A percentile compares a stretch with the other conserved stretches of the same genome.
Evolutionary conservation across 1,139 yeast genomes (phyloP).

Genomic region (Zhuliangozyma blackwelliae): DNA sequence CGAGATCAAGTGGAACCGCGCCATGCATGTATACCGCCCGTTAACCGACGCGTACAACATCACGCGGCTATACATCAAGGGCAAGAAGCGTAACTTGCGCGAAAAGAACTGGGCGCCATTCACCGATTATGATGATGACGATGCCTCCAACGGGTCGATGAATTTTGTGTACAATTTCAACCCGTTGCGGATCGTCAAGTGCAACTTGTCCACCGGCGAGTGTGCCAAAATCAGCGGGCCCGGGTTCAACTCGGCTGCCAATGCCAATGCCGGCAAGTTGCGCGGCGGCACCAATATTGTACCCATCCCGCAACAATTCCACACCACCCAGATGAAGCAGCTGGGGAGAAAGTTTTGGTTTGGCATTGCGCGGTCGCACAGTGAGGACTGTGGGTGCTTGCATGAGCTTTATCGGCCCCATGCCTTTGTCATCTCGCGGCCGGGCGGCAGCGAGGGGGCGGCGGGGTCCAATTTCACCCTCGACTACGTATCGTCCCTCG

Average conservation of each 20-base stretch:
- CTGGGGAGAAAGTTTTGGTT: slow-evolving; percentile 26
- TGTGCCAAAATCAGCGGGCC: slow-evolving; percentile 15
- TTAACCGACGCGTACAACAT: slow-evolving; percentile 19
- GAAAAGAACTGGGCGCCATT: slow-evolving; percentile 48
- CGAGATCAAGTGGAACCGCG: slow-evolving; percentile 19
- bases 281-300: slow-evolving; percentile 17
- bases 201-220: slow-evolving; percentile 12
- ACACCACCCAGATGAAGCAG: slow-evolving; percentile 7
- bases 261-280: slow-evolving; percentile 13
- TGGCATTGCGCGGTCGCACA: slow-evolving; percentile 36
- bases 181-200: slow-evolving; percentile 16
- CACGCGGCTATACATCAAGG: slow-evolving; percentile 21
- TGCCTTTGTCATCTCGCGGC: slow-evolving; percentile 15
- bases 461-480: slow-evolving; percentile 8
- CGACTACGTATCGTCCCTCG: slow-evolving; percentile 15
- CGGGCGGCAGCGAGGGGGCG: background rate
- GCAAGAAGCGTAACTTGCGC: slow-evolving; percentile 10
- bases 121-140: slow-evolving; percentile 16
- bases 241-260: slow-evolving; percentile 10
- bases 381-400: slow-evolving; percentile 33
- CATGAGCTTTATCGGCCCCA: slow-evolving; percentile 18
- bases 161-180: slow-evolving; percentile 17
- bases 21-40: slow-evolving; percentile 29
- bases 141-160: too few relatives aligned
- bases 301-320: slow-evolving; percentile 5